Evolutionary conservation across 345 rosid genomes (phyloP).

Genomic region (Ailanthus altissimus): DNA sequence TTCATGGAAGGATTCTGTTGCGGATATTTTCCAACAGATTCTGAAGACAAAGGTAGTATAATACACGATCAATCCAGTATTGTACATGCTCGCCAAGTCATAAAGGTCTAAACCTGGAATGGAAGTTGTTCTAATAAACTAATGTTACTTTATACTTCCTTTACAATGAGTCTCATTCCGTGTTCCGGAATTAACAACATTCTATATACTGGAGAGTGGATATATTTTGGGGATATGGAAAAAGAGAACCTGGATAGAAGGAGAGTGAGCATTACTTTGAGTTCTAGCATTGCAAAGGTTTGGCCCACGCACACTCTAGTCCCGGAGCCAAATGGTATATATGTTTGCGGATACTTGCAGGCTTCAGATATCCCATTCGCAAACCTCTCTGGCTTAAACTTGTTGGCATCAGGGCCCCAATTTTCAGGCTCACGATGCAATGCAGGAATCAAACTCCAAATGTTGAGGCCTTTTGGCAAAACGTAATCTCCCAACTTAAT

Average conservation of each 20-base stretch:
- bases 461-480: constrained; percentile 36
- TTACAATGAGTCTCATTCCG: constrained; percentile 27
- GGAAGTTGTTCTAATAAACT: no score
- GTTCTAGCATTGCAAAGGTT: constrained; percentile 40
- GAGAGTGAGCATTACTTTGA: constrained; percentile 28
- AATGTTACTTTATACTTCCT: constrained; percentile 2
- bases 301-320: constrained; percentile 38
- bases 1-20: no score
- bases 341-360: constrained; percentile 38
- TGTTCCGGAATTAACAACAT: constrained; percentile 24
- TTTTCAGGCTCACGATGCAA: constrained; percentile 33
- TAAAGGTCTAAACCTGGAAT: no score
- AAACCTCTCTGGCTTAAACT: constrained; percentile 52
- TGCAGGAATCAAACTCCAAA: constrained; percentile 22
- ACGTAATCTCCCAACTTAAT: constrained; percentile 31
- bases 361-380: constrained; percentile 35
- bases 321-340: constrained; percentile 40
- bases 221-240: constrained; percentile 31
- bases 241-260: constrained; percentile 36
- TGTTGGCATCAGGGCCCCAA: constrained; percentile 51
- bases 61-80: no score
- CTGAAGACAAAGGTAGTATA: no score
- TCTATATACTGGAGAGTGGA: constrained; percentile 37
- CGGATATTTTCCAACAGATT: no score
- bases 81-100: no score